Evolutionary conservation across 495 filamentous ascomycete species (phyloP), one percentile per base, ranked within the genome.

Genomic region (Pseudomonodictys pantanalensis): DNA sequence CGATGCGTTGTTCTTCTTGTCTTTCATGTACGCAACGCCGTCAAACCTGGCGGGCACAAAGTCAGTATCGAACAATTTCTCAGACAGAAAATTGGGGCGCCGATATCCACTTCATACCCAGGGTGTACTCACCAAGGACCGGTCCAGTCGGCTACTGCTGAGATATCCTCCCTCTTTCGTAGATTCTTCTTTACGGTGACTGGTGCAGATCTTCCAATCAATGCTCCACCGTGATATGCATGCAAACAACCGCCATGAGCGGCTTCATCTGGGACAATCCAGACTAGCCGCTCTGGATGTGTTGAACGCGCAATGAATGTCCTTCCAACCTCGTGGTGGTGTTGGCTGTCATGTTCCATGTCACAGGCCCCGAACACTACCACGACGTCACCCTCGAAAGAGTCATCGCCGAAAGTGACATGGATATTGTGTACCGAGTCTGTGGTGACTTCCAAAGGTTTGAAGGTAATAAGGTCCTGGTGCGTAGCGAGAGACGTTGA

Each of bases 91-190:
- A n/a, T n/a, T n/a, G n/a, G n/a, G n/a, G n/a, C n/a, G n/a, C n/a
- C n/a, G n/a, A n/a, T n/a, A n/a, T n/a, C n/a, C n/a, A n/a, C n/a
- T n/a, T n/a, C n/a, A n/a, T n/a, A n/a, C n/a, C n/a, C n/a, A n/a
- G n/a, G n/a, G n/a, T n/a, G n/a, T n/a, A n/a, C n/a, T n/a, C n/a
- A 59, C 56, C 86, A 88, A 0, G 86, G 83, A 0, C 86, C 86
- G 68, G 71, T 73, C n/a, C 72, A 67, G 63, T 89, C 86, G 8
- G 74, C 68, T 35, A 76, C 73, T 17, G 69, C 58, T 15, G 58
- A 48, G 12, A 66, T 67, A 20, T 58, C 69, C 57, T 70, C 64
- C 1, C 66, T 57, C 53, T 70, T 69, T 12, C 70, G 75, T 69
- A 28, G 58, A 65, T 38, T 26, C 29, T 68, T 64, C 29, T 44